Evolutionary conservation across 73 alveolate species (phyloP).

Genomic region (Paramecium caudatum): DNA sequence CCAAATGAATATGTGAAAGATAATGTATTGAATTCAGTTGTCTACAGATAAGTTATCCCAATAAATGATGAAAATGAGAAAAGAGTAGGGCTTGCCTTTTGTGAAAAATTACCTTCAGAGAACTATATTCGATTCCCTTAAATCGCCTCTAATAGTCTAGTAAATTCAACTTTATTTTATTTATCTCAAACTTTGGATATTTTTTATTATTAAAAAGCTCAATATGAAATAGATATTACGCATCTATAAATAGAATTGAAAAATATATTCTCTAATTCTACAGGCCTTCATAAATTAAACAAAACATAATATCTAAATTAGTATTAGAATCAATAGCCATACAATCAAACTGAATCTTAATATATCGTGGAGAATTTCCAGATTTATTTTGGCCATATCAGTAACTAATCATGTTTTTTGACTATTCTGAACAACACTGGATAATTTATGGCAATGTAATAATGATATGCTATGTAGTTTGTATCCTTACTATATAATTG

Average conservation of each 20-base stretch:
- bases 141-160: not conserved
- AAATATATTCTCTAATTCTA: not conserved
- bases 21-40: not conserved
- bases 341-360: not conserved
- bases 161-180: conserved; percentile 33
- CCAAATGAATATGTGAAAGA: not conserved
- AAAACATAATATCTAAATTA: not conserved
- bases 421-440: not conserved
- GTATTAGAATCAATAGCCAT: not conserved
- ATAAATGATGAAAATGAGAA: not conserved
- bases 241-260: not conserved
- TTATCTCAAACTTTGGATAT: not conserved
- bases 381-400: not conserved
- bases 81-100: not conserved
- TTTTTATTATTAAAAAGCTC: not conserved
- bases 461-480: not conserved
- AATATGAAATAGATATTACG: not conserved
- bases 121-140: not conserved
- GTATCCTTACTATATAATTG: not conserved
- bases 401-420: not conserved
- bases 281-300: not conserved
- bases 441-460: not conserved
- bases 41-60: not conserved
- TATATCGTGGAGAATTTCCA: too few relatives aligned
- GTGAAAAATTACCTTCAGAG: not conserved